phyloP scores from a whole-genome alignment of 495 filamentous ascomycete species.

The Margaritispora aquatica region DNA sequence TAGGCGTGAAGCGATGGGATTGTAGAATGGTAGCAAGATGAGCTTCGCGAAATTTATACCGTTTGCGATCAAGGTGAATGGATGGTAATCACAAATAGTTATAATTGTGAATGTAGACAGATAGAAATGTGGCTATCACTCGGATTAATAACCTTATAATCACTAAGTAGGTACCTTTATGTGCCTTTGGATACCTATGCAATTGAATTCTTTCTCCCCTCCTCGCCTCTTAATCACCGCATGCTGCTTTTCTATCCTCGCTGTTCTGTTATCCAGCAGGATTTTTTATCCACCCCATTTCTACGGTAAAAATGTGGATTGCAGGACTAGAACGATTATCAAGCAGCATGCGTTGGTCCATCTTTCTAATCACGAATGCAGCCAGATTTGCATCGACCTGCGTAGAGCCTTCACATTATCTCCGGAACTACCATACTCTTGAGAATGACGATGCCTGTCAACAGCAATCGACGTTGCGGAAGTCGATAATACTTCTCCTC shows the following conservation, averaged over 20 bases:
- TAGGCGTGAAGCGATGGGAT: no score
- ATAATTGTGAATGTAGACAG: no score
- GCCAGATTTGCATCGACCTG: not conserved
- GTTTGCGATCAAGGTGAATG: no score
- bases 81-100: no score
- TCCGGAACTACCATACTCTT: not conserved
- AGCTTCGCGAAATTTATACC: no score
- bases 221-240: not conserved
- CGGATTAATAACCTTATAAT: not conserved
- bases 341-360: conserved; percentile 14
- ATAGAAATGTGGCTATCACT: not conserved
- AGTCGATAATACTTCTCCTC: not conserved
- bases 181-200: not conserved
- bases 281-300: conserved; percentile 8
- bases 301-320: conserved; percentile 14
- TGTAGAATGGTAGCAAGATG: no score
- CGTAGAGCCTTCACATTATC: conserved; percentile 8
- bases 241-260: not conserved
- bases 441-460: not conserved
- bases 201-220: not conserved
- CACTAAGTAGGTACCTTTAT: no score
- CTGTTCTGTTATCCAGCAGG: no score
- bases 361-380: not conserved
- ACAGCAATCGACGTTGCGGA: not conserved
- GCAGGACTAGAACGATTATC: conserved; percentile 10